phyloP scores from a whole-genome alignment of 768 basidiomycete genomes.

The Pholiota conissans region DNA sequence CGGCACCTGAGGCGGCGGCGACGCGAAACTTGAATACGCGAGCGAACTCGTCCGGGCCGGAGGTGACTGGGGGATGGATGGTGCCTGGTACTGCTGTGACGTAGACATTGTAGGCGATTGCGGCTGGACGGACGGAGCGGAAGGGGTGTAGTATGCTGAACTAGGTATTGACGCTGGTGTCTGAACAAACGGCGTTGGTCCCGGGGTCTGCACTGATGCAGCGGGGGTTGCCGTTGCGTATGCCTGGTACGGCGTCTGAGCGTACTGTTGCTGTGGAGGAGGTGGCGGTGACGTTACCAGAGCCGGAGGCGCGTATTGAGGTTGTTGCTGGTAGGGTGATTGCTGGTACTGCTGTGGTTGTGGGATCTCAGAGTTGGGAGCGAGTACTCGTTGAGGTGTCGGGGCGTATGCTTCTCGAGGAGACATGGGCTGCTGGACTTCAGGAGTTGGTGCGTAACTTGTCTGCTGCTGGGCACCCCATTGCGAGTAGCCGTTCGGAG shows the following conservation, averaged over 20 bases:
- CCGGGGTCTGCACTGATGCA: not conserved
- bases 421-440: constrained; percentile 18
- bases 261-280: constrained; percentile 5
- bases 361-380: not conserved
- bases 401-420: constrained; percentile 12
- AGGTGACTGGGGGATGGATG: constrained; percentile 25
- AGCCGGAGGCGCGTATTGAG: constrained; percentile 10
- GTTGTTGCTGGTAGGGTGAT: constrained; percentile 9
- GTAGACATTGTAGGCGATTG: constrained; percentile 20
- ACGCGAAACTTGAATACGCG: constrained; percentile 23
- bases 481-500: constrained; percentile 30
- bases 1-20: constrained; percentile 22
- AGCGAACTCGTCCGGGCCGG: constrained; percentile 27
- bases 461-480: constrained; percentile 31
- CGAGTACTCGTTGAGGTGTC: constrained; percentile 8
- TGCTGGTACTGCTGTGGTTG: constrained; percentile 25
- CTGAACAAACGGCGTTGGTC: not conserved
- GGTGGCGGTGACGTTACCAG: constrained; percentile 2
- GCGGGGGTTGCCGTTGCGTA: constrained; percentile 11
- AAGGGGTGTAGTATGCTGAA: constrained; percentile 9
- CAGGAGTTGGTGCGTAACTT: constrained; percentile 16
- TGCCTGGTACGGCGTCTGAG: constrained; percentile 24
- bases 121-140: constrained; percentile 19
- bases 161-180: constrained; percentile 5
- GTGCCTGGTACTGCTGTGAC: constrained; percentile 22